These are phyloP conservation scores for Euphorbia schlechtendalii DNA, from an alignment of 441 rosid species.

Conservation along the genomic window DNA sequence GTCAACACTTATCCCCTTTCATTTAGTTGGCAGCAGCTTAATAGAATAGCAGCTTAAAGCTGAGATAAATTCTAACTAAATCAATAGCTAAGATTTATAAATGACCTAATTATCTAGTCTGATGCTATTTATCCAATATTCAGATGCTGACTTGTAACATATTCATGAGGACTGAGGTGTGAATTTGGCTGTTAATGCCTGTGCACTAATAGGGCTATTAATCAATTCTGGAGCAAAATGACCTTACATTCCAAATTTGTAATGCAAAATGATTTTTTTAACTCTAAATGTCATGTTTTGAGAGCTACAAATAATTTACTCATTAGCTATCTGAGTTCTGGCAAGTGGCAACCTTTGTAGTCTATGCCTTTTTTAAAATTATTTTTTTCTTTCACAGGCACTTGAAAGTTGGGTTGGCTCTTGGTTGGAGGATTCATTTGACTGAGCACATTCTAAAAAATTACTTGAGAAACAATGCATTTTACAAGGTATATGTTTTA, in stretches of 20 bases:
- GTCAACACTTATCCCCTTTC: background rate
- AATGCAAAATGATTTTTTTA: background rate
- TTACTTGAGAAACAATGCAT: conserved; percentile 88
- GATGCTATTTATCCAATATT: background rate
- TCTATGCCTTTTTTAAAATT: background rate
- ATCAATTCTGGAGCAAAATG: background rate
- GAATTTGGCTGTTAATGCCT: background rate
- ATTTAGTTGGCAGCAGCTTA: background rate
- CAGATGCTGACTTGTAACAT: background rate
- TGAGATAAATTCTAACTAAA: background rate
- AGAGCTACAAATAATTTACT: background rate
- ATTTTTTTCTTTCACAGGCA: conserved; percentile 47
- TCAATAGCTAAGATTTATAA: background rate
- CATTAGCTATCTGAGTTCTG: background rate
- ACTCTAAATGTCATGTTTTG: conserved; percentile 3
- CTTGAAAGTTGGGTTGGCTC: conserved; percentile 79
- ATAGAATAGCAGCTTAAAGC: background rate
- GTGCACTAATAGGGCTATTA: background rate
- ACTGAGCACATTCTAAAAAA: conserved; percentile 82
- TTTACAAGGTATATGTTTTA: conserved; percentile 67
- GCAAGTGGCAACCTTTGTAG: background rate
- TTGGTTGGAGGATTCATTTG: conserved; percentile 95
- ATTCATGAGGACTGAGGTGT: background rate
- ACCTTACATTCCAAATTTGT: background rate
- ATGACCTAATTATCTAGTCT: background rate